Evolutionary conservation across 768 basidiomycete genomes (phyloP).

Genomic region (Porpolomopsis calyptriformis): DNA sequence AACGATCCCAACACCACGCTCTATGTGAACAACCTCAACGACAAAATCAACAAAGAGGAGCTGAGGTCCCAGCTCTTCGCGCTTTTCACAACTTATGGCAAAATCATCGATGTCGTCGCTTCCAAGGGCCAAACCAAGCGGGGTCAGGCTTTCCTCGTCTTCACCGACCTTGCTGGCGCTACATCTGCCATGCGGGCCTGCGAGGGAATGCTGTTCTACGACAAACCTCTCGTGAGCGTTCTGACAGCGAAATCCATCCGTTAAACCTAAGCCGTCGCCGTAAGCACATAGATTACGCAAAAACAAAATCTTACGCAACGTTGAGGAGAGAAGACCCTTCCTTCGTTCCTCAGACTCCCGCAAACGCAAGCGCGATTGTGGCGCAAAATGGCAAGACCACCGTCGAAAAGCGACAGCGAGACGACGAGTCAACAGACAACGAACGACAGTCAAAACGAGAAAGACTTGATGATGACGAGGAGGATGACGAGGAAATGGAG

Average conservation of each 20-base stretch:
- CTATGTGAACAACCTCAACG: conserved; percentile 89
- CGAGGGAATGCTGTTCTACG: conserved; percentile 88
- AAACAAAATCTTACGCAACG: conserved; percentile 80
- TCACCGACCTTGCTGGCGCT: conserved; percentile 80
- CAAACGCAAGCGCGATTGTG: conserved; percentile 45
- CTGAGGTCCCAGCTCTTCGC: conserved; percentile 71
- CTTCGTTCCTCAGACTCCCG: conserved; percentile 64
- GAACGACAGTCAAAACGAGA: conserved; percentile 57
- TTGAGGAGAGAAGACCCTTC: conserved; percentile 66
- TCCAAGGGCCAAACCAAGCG: conserved; percentile 77
- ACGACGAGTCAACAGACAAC: conserved; percentile 44
- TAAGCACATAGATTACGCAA: conserved; percentile 87
- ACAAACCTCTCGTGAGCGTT: conserved; percentile 75
- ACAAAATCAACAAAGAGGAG: conserved; percentile 88
- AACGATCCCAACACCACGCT: conserved; percentile 78
- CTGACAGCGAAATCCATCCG: neutral
- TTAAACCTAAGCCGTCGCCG: conserved; percentile 7
- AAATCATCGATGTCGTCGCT: conserved; percentile 87
- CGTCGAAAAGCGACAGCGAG: conserved; percentile 56
- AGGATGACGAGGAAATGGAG: conserved; percentile 90
- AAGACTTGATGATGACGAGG: conserved; percentile 56
- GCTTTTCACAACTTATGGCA: conserved; percentile 89
- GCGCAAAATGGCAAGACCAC: conserved; percentile 13
- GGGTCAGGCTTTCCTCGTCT: conserved; percentile 95
- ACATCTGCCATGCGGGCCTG: conserved; percentile 90